Evolutionary conservation across 2,329 filamentous ascomycete genomes (phyloP).

Genomic region (Coniochaeta sp.): DNA sequence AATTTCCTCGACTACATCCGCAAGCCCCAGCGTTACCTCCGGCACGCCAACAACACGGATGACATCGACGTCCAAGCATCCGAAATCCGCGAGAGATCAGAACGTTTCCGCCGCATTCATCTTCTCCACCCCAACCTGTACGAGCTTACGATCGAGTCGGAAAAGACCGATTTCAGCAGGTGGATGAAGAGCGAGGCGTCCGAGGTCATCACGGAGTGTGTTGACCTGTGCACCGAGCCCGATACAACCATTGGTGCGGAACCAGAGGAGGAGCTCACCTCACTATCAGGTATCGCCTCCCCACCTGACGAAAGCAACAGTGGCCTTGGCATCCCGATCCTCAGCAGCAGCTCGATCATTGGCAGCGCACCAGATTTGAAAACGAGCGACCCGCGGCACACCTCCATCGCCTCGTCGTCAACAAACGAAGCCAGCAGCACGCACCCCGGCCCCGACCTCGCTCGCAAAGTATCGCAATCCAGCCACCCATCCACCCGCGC

Average conservation of each 20-base stretch:
- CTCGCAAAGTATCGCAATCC: conserved; percentile 40
- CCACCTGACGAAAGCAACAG: conserved; percentile 4
- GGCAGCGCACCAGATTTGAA: neutral
- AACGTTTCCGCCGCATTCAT: conserved; percentile 66
- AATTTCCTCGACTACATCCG: conserved; percentile 84
- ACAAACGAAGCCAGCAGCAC: neutral
- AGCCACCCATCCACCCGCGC: conserved; percentile 42
- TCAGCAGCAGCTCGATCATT: conserved; percentile 3
- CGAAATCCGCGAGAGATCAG: conserved; percentile 69
- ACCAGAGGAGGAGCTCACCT: neutral
- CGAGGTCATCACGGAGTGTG: conserved; percentile 74
- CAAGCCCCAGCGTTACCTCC: conserved; percentile 72
- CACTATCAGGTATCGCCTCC: conserved; percentile 5
- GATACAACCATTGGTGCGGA: neutral
- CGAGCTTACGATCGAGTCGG: conserved; percentile 69
- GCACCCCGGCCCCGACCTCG: conserved; percentile 8
- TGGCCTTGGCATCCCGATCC: neutral
- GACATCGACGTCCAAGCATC: conserved; percentile 73
- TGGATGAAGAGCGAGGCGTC: conserved; percentile 76
- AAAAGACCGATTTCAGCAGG: conserved; percentile 67
- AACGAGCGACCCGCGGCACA: neutral
- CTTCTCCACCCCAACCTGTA: conserved; percentile 81
- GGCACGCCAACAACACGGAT: conserved; percentile 65
- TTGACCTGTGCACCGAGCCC: conserved; percentile 49
- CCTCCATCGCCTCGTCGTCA: neutral